Base-by-base conservation (phyloP, 257 asterid genomes). In the Ballota nigra region DNA sequence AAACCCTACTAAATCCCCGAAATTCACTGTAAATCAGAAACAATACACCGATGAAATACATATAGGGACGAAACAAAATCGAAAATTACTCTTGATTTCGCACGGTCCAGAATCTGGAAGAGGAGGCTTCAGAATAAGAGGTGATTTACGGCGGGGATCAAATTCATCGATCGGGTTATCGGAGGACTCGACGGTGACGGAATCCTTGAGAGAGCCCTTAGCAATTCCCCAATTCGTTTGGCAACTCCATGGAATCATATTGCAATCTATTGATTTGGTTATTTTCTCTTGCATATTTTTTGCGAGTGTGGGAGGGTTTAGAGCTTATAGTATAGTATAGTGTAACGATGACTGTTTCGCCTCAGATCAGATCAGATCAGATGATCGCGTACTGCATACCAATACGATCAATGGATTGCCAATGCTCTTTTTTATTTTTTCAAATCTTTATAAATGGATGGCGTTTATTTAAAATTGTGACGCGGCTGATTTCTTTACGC, bases 141-240 rank as follows among this genome's bases (percentile, higher is more conserved):
- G 85, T 10, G 82, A 70, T 36, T 72, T 79, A 22, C 15, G 76
- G 51, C 70, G 31, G 60, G 81, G 20, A 55, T 68, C 78, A 40
- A 79, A 53, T 26, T 86, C 86, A 29, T 49, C 31, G 61, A 81
- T 63, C 31, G 81, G 81, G 43, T 66, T 31, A 68, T 83, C 92
- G 61, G 85, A 86, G 4, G 97, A 85, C 61, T 94, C 96, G 68
- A 94, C 80, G 31, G 84, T 51, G 75, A 94, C 74, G 53, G 88
- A 75, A 11, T 64, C 66, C 24, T 80, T 67, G 51, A 91, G 88
- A 36, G 90, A 77, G 41, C 98, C 97, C 60, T 77, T 72, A 55
- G 84, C 79, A 70, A 86, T 74, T 29, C 66, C 8, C 98, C 98
- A 94, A 71, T 85, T 89, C 19, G 95, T 75, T 6, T 74, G 78